These are phyloP conservation scores for Austropuccinia psidii DNA, from an alignment of 1,284 basidiomycete genomes.

Conservation along the genomic window DNA sequence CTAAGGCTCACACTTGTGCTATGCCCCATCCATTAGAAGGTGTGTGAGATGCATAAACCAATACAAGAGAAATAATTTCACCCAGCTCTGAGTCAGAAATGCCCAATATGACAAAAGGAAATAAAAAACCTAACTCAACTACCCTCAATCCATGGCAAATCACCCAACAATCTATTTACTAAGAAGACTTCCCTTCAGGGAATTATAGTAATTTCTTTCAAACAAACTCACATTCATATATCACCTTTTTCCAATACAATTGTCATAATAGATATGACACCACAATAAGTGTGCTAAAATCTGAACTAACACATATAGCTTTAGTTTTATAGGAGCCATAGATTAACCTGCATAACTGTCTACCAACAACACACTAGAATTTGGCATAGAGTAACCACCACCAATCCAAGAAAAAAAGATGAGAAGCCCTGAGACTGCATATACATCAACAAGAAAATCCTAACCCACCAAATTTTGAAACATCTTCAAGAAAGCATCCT, in stretches of 20 bases:
- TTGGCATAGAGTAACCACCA: not conserved
- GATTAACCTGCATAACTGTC: not conserved
- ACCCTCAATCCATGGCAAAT: too few relatives aligned
- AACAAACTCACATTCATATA: too few relatives aligned
- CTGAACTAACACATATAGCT: not conserved
- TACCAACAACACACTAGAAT: not conserved
- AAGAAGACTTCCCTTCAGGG: too few relatives aligned
- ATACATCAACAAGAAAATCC: conserved; percentile 2
- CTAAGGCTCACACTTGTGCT: too few relatives aligned
- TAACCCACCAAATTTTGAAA: not conserved
- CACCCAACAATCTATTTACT: too few relatives aligned
- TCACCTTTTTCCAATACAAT: too few relatives aligned
- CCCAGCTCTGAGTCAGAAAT: not conserved
- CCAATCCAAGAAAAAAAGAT: not conserved
- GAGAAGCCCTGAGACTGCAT: not conserved
- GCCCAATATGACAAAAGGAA: too few relatives aligned
- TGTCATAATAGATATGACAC: conserved; percentile 12
- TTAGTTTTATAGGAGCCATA: not conserved
- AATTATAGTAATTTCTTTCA: too few relatives aligned
- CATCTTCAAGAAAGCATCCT: too few relatives aligned
- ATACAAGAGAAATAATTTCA: not conserved
- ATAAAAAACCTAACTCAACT: too few relatives aligned
- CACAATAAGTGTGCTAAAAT: not conserved
- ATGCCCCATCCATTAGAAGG: too few relatives aligned
- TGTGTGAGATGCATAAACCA: too few relatives aligned